phyloP scores from a whole-genome alignment of 2,329 filamentous ascomycete genomes.

The Alternaria sp. region DNA sequence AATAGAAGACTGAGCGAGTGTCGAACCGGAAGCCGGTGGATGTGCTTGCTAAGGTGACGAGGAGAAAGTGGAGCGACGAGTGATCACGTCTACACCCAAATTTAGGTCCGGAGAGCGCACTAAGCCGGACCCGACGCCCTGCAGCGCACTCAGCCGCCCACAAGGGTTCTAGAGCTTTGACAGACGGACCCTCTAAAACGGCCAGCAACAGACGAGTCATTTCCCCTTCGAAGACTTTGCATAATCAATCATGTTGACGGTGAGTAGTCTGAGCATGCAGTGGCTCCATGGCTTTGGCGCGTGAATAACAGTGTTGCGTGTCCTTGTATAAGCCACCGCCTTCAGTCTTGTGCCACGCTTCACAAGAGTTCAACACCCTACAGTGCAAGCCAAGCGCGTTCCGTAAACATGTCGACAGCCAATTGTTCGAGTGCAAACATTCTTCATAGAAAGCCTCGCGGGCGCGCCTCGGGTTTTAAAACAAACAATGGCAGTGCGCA shows the following conservation, averaged over 20 bases:
- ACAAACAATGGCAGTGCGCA: background rate
- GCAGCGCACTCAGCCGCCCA: background rate
- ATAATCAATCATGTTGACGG: conserved; percentile 1
- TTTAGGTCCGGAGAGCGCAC: background rate
- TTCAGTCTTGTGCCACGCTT: background rate
- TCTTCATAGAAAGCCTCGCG: background rate
- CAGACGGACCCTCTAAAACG: background rate
- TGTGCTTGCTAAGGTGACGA: background rate
- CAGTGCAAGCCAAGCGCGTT: background rate
- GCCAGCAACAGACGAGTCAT: background rate
- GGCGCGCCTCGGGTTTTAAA: too few relatives aligned
- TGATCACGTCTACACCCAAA: conserved; percentile 7
- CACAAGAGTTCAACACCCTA: background rate
- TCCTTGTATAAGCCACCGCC: background rate
- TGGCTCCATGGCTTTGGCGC: background rate
- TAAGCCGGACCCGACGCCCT: background rate
- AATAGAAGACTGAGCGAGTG: conserved; percentile 14
- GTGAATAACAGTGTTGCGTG: background rate
- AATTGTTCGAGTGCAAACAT: background rate
- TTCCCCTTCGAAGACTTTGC: background rate
- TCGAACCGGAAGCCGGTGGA: conserved; percentile 6
- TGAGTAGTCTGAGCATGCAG: background rate
- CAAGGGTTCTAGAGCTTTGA: background rate
- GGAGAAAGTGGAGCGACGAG: conserved; percentile 2
- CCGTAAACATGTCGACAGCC: background rate